Evolutionary conservation across 2,329 filamentous ascomycete species (phyloP), one percentile per base, ranked within the genome.

Genomic region (Thelonectria blattea): DNA sequence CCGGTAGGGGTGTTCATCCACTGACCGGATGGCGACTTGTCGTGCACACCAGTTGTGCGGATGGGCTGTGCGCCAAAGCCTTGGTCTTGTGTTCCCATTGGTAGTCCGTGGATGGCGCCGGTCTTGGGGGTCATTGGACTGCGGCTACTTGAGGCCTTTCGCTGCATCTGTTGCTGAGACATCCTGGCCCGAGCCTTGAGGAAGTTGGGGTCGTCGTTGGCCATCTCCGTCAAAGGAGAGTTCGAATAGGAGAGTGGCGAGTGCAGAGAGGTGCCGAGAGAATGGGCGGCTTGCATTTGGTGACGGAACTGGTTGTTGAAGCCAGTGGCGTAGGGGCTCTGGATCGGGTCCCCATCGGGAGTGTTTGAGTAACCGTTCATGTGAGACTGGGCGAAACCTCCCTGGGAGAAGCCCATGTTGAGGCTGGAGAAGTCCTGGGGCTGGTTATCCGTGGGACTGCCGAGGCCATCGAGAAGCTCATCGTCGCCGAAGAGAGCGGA

Each of bases 41-140:
- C 90, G 73, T 93, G 91, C 67, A 83, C 80, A 60, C 88, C 80
- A 12, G 84, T 82, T 22, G 89, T 87, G 65, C 91, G 86, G 72
- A 96, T 95, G 34, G 92, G 89, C 72, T 95, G 92, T 2, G 89
- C 84, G 12, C 87, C 87, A 71, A 93, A 93, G 68, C 85, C 88
- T 65, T 86, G 83, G 67, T 95, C 91, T 34, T 86, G 81, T 10
- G 84, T 79, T 57, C 80, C 81, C 58, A 96, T 87, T 59, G 91
- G 87, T 65, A 96, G 82, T 50, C 85, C 86, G 52, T 87, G 87
- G 72, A 95, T 85, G 49, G 87, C 88, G 34, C 90, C 88, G n/a
- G 90, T 92, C 80, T 94, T 95, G 34, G 92, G 91, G 0, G 92
- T 95, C 80, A 96, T 88, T 7, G 93, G 93, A 73, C 88, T 92